These are phyloP conservation scores for Vicia sativa DNA, from an alignment of 306 rosid species.

Conservation along the genomic window DNA sequence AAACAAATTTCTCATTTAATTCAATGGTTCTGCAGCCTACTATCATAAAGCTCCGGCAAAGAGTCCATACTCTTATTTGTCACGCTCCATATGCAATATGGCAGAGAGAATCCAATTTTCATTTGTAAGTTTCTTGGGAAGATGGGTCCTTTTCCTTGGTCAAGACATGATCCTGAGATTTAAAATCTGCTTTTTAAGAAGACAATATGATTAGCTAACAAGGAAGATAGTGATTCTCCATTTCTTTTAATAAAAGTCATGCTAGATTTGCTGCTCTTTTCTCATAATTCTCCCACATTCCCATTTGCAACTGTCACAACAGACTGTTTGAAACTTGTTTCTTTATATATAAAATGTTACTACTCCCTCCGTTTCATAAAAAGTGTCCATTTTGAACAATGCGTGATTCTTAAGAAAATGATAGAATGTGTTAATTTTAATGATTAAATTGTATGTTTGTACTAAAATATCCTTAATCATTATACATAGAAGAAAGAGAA, in stretches of 20 bases:
- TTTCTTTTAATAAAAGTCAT: constrained; percentile 41
- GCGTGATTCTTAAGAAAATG: no score
- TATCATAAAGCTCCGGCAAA: background rate
- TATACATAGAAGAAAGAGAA: no score
- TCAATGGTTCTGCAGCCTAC: background rate
- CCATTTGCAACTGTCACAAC: constrained; percentile 38
- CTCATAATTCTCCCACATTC: constrained; percentile 14
- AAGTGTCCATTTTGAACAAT: no score
- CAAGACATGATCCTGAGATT: constrained; percentile 9
- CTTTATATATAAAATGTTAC: no score
- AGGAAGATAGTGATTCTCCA: constrained; percentile 29
- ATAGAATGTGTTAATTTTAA: no score
- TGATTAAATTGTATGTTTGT: no score
- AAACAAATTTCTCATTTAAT: no score
- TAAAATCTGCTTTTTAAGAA: constrained; percentile 37
- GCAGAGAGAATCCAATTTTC: background rate
- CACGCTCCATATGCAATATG: background rate
- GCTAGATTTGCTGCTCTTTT: constrained; percentile 38
- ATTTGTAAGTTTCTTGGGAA: constrained; percentile 24
- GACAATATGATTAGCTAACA: constrained; percentile 40
- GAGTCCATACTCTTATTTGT: background rate
- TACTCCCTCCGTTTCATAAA: no score
- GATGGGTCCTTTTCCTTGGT: constrained; percentile 24
- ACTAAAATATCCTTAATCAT: no score
- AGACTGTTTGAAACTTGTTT: background rate